These are phyloP conservation scores for Poronia punctata DNA, from an alignment of 495 filamentous ascomycete genomes.

Conservation along the genomic window DNA sequence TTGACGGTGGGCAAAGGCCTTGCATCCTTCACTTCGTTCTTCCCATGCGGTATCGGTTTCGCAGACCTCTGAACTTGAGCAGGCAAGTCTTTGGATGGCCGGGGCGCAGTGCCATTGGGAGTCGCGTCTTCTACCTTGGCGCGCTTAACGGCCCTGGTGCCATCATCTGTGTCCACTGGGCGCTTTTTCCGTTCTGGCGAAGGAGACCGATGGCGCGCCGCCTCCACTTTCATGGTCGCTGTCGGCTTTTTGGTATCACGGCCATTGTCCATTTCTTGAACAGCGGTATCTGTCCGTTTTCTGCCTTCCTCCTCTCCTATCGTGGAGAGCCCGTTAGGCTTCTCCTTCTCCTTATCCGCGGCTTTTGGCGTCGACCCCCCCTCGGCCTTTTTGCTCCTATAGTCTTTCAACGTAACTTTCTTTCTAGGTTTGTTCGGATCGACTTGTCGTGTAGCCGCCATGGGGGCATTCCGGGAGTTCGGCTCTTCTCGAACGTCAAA, in stretches of 20 bases:
- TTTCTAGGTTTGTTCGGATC: constrained; percentile 37
- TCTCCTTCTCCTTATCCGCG: constrained; percentile 11
- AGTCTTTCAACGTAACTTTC: constrained; percentile 42
- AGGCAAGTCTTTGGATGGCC: constrained; percentile 18
- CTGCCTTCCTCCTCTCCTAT: constrained; percentile 18
- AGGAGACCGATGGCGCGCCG: constrained; percentile 20
- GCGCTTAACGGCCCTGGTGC: constrained; percentile 30
- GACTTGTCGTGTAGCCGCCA: constrained; percentile 15
- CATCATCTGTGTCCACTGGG: constrained; percentile 28
- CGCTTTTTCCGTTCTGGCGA: constrained; percentile 35
- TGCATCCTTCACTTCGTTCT: constrained; percentile 19
- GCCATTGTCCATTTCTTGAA: constrained; percentile 24
- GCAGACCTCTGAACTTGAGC: constrained; percentile 14
- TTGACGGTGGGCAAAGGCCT: constrained; percentile 26
- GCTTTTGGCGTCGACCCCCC: constrained; percentile 30
- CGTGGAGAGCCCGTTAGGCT: constrained; percentile 5
- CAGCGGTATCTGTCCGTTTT: constrained; percentile 7
- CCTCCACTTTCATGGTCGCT: constrained; percentile 20
- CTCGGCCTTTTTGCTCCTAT: constrained; percentile 35
- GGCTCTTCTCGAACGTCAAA: constrained; percentile 38
- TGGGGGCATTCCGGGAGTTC: constrained; percentile 16
- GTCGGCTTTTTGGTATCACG: constrained; percentile 11
- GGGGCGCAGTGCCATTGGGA: constrained; percentile 19
- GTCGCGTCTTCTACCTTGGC: constrained; percentile 24
- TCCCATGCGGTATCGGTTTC: constrained; percentile 17